phyloP scores from a whole-genome alignment of 345 rosid species.

The Syzygium oleosum region DNA sequence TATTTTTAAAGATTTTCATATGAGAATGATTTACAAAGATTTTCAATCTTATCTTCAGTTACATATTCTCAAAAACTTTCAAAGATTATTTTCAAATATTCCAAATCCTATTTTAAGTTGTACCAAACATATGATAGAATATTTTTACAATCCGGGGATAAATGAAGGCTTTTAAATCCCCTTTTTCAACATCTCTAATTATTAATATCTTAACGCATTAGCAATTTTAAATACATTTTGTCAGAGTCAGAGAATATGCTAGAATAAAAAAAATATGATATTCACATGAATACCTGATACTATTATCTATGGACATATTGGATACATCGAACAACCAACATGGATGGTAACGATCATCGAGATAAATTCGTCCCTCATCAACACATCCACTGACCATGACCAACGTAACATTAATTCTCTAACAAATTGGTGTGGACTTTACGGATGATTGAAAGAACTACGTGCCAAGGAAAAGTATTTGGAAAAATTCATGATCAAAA shows the following conservation, averaged over 20 bases:
- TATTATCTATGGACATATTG: background rate
- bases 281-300: background rate
- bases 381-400: background rate
- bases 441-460: background rate
- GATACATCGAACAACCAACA: background rate
- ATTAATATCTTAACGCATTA: background rate
- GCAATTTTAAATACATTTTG: background rate
- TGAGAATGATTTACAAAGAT: too few relatives aligned
- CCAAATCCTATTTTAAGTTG: too few relatives aligned
- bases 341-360: background rate
- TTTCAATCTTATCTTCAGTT: too few relatives aligned
- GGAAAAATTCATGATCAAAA: too few relatives aligned
- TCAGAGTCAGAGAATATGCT: background rate
- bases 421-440: background rate
- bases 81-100: too few relatives aligned
- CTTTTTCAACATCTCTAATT: background rate
- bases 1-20: too few relatives aligned
- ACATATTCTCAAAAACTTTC: too few relatives aligned
- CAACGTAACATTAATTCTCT: background rate
- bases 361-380: background rate
- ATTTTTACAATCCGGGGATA: too few relatives aligned
- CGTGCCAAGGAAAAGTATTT: background rate
- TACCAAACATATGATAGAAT: too few relatives aligned
- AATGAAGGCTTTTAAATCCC: too few relatives aligned
- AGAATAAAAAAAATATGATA: background rate